Evolutionary conservation across 805 yeast genomes (phyloP).

Genomic region (Monosporozyma servazzii): DNA sequence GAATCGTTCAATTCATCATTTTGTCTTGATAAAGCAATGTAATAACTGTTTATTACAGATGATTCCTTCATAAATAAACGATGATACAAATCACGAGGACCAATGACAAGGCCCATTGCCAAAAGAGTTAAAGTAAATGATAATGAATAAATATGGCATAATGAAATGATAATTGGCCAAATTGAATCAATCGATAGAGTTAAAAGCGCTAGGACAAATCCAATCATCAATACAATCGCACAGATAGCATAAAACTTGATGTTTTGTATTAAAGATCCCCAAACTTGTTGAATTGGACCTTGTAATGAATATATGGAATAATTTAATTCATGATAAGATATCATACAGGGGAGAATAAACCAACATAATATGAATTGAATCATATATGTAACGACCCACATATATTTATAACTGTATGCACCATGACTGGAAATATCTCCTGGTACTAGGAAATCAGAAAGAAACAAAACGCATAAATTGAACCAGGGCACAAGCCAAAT

Average conservation of each 20-base stretch:
- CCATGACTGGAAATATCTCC: neutral
- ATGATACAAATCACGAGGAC: constrained; percentile 21
- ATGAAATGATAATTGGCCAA: constrained; percentile 21
- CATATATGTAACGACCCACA: constrained; percentile 26
- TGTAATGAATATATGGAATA: constrained; percentile 11
- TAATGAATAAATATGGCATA: constrained; percentile 27
- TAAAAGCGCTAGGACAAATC: constrained; percentile 19
- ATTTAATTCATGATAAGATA: constrained; percentile 24
- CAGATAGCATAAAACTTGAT: constrained; percentile 25
- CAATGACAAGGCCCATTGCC: constrained; percentile 21
- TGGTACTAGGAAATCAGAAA: neutral
- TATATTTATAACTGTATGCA: neutral
- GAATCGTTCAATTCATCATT: constrained; percentile 28
- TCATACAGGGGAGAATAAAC: constrained; percentile 26
- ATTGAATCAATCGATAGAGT: constrained; percentile 19
- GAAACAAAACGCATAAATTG: neutral
- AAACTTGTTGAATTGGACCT: neutral
- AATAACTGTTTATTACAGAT: constrained; percentile 11
- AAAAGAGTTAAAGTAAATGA: constrained; percentile 23
- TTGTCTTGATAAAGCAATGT: constrained; percentile 24
- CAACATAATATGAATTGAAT: constrained; percentile 25
- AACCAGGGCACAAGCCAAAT: neutral
- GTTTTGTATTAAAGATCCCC: constrained; percentile 19
- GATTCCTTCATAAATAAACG: constrained; percentile 3
- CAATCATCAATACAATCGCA: constrained; percentile 15